Base-by-base conservation (phyloP, 2,329 filamentous ascomycete species). In the Nemania serpens region DNA sequence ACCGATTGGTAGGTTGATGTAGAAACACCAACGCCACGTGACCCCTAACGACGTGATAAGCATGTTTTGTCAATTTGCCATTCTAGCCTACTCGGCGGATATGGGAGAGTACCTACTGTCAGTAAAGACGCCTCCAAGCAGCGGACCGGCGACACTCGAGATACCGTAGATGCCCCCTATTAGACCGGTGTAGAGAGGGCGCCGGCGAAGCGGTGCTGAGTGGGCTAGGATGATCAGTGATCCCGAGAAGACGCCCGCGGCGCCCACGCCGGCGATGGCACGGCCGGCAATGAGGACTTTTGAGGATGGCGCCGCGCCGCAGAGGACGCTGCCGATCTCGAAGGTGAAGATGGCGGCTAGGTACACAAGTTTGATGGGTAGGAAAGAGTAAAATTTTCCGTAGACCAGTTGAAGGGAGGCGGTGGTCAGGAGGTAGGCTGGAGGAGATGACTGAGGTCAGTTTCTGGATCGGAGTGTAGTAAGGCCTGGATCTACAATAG, bases 261-360 rank as follows among this genome's bases (percentile, higher is more conserved):
- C 66, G 2, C 77, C 76, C 1, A 76, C 48, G 10, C 77, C 77
- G 25, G 74, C 69, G 18, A 79, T 68, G 43, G 74, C 76, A 15
- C 76, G 72, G 5, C 77, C 76, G 17, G 77, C 42, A 33, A 79
- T 78, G 47, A 79, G 74, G 4, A 71, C 72, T 5, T 70, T 63
- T 1, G 74, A 76, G 58, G 53, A 74, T 12, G 75, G 75, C 5
- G 76, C 76, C 0, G 74, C 72, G 2, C 75, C 76, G 61, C 76
- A 78, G 36, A 79, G 65, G 20, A 72, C 71, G 2, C 74, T 77
- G 3, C 77, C 75, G 29, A 74, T 61, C 65, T 75, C 74, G 60
- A 76, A 76, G 13, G 76, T 64, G 10, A 70, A 33, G 43, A 76
- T 67, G 33, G 68, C 60, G 13, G 59, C 34, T 12, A 76, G 58